A percentile compares a stretch with the other conserved stretches of the same genome.
These are phyloP conservation scores for Apiotrichum porosum DNA, from an alignment of 1,284 basidiomycete genomes.

Conservation along the genomic window DNA sequence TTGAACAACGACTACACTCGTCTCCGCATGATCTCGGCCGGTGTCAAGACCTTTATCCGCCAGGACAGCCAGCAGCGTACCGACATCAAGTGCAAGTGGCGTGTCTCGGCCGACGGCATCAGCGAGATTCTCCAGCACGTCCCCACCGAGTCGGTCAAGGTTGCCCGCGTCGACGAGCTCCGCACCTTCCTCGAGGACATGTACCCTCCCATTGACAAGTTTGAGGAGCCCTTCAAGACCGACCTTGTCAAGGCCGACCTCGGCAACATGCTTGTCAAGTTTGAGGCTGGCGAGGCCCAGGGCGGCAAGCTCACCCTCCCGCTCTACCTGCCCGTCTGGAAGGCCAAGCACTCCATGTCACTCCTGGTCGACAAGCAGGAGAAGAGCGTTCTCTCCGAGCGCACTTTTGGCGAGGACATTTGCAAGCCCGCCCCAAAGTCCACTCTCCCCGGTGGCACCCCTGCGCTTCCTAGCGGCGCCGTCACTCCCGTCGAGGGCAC, in stretches of 20 bases:
- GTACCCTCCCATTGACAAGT: conserved; percentile 68
- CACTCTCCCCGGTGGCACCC: no score
- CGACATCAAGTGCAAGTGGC: conserved; percentile 54
- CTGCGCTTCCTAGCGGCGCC: conserved; percentile 17
- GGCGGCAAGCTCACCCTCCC: conserved; percentile 65
- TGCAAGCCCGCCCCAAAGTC: conserved; percentile 35
- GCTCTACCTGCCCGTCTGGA: conserved; percentile 82
- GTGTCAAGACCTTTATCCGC: conserved; percentile 68
- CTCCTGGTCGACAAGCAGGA: conserved; percentile 93
- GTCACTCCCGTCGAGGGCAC: neutral
- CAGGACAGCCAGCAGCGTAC: conserved; percentile 53
- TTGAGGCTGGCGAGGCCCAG: conserved; percentile 55
- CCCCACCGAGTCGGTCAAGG: conserved; percentile 60
- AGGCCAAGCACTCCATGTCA: conserved; percentile 73
- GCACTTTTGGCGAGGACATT: conserved; percentile 44
- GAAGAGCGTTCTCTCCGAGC: conserved; percentile 54
- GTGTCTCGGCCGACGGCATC: conserved; percentile 63
- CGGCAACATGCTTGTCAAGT: conserved; percentile 69
- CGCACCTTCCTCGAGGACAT: conserved; percentile 65
- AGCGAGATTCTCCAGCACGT: conserved; percentile 76
- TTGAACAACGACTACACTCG: conserved; percentile 76
- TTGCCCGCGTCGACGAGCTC: conserved; percentile 59
- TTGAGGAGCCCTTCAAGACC: conserved; percentile 57
- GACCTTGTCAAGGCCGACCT: conserved; percentile 32
- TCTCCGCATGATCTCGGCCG: conserved; percentile 81